Conservation (phyloP, 306 rosid species). For the Canavalia gladiata region DNA sequence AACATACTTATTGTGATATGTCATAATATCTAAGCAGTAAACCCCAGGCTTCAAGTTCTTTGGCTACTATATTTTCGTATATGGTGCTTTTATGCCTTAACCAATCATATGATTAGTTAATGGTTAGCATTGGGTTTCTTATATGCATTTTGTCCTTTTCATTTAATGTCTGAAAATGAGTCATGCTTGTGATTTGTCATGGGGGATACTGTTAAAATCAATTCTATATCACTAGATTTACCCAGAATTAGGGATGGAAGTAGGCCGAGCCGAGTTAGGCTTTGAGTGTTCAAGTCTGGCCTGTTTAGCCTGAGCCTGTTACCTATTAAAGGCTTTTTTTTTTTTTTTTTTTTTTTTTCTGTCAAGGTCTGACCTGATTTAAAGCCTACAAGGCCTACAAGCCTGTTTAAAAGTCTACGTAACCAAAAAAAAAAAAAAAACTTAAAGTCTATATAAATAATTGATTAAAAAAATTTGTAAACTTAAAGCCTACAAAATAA, state of each 20-base stretch:
- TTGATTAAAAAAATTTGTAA: no score
- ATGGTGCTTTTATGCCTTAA: slow-evolving; percentile 9
- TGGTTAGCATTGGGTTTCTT: slow-evolving; percentile 40
- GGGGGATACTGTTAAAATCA: not conserved
- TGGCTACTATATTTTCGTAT: slow-evolving; percentile 10
- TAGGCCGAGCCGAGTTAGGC: no score
- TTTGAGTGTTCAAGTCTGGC: no score
- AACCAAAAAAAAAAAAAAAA: no score
- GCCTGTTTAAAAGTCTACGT: no score
- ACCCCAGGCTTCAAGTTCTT: slow-evolving; percentile 20
- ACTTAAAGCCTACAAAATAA: no score
- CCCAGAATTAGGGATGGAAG: not conserved
- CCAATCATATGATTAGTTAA: slow-evolving; percentile 30
- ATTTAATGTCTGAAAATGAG: slow-evolving; percentile 27
- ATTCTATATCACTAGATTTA: not conserved
- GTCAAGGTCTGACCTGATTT: no score
- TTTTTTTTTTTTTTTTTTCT: no score
- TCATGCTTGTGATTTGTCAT: slow-evolving; percentile 19
- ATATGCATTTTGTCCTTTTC: slow-evolving; percentile 11
- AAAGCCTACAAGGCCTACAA: no score
- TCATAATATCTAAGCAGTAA: slow-evolving; percentile 25
- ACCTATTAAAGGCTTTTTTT: no score
- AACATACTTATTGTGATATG: slow-evolving; percentile 13
- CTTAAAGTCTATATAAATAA: no score
- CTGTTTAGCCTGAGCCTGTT: no score